Evolutionary conservation across 257 asterid genomes (phyloP).

Genomic region (Ligustrum vulgare): DNA sequence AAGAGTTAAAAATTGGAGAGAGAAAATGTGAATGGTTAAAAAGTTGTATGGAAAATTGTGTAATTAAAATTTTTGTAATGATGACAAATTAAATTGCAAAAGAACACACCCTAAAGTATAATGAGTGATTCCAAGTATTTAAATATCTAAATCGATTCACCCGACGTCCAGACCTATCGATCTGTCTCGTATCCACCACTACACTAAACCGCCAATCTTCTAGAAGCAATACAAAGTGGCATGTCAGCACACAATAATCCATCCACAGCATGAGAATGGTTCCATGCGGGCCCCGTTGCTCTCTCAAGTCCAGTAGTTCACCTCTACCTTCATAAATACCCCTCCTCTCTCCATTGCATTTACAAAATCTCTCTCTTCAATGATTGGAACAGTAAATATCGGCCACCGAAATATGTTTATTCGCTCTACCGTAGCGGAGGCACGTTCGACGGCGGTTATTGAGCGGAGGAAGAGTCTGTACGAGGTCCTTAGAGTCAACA

Average conservation of each 20-base stretch:
- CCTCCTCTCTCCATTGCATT: not conserved
- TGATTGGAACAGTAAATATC: conserved; percentile 22
- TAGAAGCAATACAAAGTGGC: conserved; percentile 29
- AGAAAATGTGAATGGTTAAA: too few species aligned
- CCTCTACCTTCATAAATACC: conserved; percentile 16
- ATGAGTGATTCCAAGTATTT: too few species aligned
- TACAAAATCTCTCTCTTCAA: not conserved
- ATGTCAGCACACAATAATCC: conserved; percentile 42
- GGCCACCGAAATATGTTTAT: conserved; percentile 1
- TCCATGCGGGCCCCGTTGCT: conserved; percentile 21
- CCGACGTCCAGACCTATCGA: too few species aligned
- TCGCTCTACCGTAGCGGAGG: conserved; percentile 51
- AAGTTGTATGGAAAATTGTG: too few species aligned
- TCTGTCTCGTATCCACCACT: too few species aligned
- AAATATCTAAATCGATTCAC: too few species aligned
- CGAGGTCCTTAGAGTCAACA: conserved; percentile 64
- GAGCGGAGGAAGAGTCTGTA: conserved; percentile 46
- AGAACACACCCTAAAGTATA: too few species aligned
- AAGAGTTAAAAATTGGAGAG: too few species aligned
- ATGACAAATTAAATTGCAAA: too few species aligned
- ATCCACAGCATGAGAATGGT: not conserved
- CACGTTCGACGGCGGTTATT: conserved; percentile 26
- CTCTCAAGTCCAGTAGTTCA: not conserved
- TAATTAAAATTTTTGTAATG: too few species aligned
- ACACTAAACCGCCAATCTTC: conserved; percentile 5